Base-by-base conservation (phyloP, 306 rosid genomes). In the Alnus rubra region DNA sequence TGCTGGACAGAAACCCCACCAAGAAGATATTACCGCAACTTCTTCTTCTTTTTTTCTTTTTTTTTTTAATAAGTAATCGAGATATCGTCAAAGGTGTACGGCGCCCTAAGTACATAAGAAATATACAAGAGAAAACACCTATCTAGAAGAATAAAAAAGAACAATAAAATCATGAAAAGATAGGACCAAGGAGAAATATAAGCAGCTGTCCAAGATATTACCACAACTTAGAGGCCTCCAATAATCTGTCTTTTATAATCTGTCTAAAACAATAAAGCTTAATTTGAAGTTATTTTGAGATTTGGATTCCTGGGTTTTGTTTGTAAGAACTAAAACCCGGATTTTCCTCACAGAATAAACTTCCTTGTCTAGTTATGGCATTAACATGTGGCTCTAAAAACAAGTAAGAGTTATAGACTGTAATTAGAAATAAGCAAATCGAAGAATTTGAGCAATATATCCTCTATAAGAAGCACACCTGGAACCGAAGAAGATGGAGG, bases 401-500 rank as follows among this genome's bases (percentile, higher is more conserved):
- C 2, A 23, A 23, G 39, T 16, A 59, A 59, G 37, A 59, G 16
- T 59, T 28, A 9, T 9, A 3, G 11, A 3, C 39, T 8, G 28
- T 9, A 68, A 18, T 18, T 44, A 42, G 14, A 68, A 68, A 68
- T 42, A 7, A 68, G 52, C 15, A n/a, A 33, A 33, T 42, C 18
- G 1, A 12, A 18, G 72, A 42, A 44, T 42, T 68, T 18, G 12
- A 71, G n/a, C 59, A 5, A 19, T 15, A 30, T 13, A 11, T 42
- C 14, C 10, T 9, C 54, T 2, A 28, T 9, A 1, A 9, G 49
- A 51, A 74, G 54, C 85, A 45, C 65, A 91, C 99, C 88, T 71
- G 96, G 69, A 86, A 65, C 80, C 3, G 90, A 82, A 37, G 97
- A 91, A 37, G 98, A 90, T 1, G 92, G 81, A 69, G 97, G 86